Evolutionary conservation across 2,329 filamentous ascomycete species (phyloP).

Genomic region (Colletotrichum sp.): DNA sequence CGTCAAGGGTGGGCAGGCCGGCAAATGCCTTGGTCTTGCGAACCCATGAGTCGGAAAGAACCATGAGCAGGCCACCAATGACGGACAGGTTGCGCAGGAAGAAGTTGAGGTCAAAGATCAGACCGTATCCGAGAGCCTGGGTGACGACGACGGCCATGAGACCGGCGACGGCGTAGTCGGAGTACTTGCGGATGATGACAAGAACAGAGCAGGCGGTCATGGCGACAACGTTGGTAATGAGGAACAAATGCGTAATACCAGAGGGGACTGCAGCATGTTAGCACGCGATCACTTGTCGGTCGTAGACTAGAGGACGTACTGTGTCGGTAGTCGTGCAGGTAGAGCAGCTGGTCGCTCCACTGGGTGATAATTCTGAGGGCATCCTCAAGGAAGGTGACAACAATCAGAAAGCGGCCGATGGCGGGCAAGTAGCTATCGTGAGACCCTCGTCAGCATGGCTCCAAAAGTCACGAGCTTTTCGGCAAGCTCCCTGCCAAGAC

Average conservation of each 20-base stretch:
- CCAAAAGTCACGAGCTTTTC: background rate
- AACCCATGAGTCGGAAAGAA: constrained; percentile 96
- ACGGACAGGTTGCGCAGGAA: constrained; percentile 99
- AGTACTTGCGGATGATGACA: constrained; percentile 91
- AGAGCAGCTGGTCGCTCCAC: constrained; percentile 94
- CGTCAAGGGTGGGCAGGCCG: constrained; percentile 89
- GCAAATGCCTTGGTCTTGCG: constrained; percentile 97
- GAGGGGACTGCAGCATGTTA: constrained; percentile 69
- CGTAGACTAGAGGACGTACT: constrained; percentile 66
- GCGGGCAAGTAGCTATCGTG: constrained; percentile 83
- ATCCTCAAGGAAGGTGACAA: constrained; percentile 98
- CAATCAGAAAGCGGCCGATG: constrained; percentile 96
- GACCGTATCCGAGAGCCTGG: constrained; percentile 93
- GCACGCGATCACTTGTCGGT: background rate
- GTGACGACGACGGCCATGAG: constrained; percentile 90
- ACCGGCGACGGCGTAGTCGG: constrained; percentile 89
- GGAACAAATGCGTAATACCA: constrained; percentile 91
- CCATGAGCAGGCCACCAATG: constrained; percentile 96
- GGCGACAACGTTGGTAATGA: constrained; percentile 85
- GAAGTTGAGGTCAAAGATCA: constrained; percentile 99
- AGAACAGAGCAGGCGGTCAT: constrained; percentile 84
- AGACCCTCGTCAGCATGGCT: constrained; percentile 26
- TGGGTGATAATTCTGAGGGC: constrained; percentile 95
- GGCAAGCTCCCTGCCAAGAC: constrained; percentile 1
- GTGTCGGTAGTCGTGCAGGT: constrained; percentile 89